Conservation (phyloP, 306 rosid genomes). For the Fagus crenata region DNA sequence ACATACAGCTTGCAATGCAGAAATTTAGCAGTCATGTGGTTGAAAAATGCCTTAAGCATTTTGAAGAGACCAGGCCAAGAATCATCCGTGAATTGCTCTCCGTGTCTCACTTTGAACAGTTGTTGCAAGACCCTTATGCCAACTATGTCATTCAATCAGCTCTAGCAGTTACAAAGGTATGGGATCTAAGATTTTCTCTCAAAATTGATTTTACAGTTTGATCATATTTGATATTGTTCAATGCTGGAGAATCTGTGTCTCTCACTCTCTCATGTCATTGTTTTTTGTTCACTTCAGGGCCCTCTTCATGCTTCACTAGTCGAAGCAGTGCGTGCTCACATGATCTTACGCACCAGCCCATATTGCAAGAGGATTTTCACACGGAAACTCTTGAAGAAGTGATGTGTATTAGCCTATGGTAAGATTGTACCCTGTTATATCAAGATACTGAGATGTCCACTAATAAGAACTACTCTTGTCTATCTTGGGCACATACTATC, state of each 20-base stretch:
- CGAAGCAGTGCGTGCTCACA: slow-evolving; percentile 46
- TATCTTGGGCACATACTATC: slow-evolving; percentile 8
- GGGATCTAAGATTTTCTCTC: not conserved
- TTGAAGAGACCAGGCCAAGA: slow-evolving; percentile 46
- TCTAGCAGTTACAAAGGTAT: slow-evolving; percentile 57
- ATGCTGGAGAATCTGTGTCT: not conserved
- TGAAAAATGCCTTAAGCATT: slow-evolving; percentile 57
- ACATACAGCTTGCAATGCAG: slow-evolving; percentile 48
- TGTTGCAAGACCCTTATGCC: slow-evolving; percentile 71
- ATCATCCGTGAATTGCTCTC: slow-evolving; percentile 56
- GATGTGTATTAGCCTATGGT: slow-evolving; percentile 16
- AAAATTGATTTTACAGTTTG: not conserved
- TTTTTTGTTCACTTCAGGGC: slow-evolving; percentile 45
- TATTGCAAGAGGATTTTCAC: slow-evolving; percentile 76
- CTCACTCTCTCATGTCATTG: not conserved
- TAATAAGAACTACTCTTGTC: slow-evolving; percentile 1
- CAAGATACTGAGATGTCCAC: not conserved
- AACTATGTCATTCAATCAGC: slow-evolving; percentile 74
- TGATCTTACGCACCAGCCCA: slow-evolving; percentile 56
- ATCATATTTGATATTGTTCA: not conserved
- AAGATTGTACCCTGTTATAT: slow-evolving; percentile 37
- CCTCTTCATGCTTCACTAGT: slow-evolving; percentile 50
- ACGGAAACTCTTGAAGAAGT: slow-evolving; percentile 44
- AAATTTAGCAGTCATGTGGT: slow-evolving; percentile 78
- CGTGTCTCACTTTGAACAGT: slow-evolving; percentile 45